These are phyloP conservation scores for Neonectria magnoliae DNA, from an alignment of 2,329 filamentous ascomycete species.

Conservation along the genomic window DNA sequence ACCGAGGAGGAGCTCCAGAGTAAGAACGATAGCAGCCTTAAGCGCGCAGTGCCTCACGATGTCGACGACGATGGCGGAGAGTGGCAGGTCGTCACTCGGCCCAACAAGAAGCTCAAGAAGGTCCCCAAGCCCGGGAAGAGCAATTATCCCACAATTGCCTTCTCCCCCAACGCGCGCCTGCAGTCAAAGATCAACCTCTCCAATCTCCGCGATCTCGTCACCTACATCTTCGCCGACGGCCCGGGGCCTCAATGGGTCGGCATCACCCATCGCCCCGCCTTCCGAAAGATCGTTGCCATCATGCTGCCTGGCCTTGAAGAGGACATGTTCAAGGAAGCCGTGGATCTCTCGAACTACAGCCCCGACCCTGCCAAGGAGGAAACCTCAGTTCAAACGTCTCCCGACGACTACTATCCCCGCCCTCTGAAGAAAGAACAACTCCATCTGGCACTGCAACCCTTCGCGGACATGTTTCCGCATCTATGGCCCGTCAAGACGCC, in stretches of 20 bases:
- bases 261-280: conserved; percentile 69
- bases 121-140: conserved; percentile 62
- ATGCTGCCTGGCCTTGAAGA: conserved; percentile 94
- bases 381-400: conserved; percentile 51
- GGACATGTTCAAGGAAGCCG: conserved; percentile 80
- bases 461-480: conserved; percentile 85
- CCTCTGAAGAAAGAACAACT: conserved; percentile 61
- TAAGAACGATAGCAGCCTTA: conserved; percentile 55
- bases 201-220: conserved; percentile 69
- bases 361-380: conserved; percentile 47
- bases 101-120: conserved; percentile 70
- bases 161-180: conserved; percentile 67
- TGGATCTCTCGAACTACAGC: conserved; percentile 61
- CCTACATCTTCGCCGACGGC: conserved; percentile 75
- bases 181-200: conserved; percentile 70
- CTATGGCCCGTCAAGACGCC: conserved; percentile 90
- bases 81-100: conserved; percentile 66
- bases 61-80: conserved; percentile 52
- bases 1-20: conserved; percentile 21
- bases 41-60: conserved; percentile 61
- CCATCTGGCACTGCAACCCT: conserved; percentile 66
- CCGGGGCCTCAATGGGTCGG: conserved; percentile 72
- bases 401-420: conserved; percentile 70
- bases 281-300: conserved; percentile 84
- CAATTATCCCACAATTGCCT: conserved; percentile 67